Base-by-base conservation (phyloP, 352 stramenopile species). In the Phytophthora litchii region DNA sequence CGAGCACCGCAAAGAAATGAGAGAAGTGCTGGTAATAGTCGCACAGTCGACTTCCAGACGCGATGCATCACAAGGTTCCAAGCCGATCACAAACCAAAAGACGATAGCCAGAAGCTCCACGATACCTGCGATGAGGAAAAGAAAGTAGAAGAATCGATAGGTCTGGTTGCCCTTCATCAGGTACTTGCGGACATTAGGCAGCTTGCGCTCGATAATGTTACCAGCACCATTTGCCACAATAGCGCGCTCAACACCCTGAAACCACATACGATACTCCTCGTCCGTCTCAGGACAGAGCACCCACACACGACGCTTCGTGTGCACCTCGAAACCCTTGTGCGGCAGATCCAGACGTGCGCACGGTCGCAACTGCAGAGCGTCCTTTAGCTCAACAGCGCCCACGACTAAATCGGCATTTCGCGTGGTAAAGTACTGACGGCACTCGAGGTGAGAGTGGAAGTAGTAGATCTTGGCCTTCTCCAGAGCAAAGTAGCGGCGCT, bases 401-500 rank as follows among this genome's bases (percentile, higher is more conserved):
- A 95, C 80, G 0, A 95, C 86, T 4, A 95, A 47, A 37, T 95
- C 86, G 0, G 83, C 57, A 47, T 93, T 95, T 10, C 86, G 83
- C 32, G 83, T 93, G 45, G 80, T 92, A 42, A 95, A 95, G 68
- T 93, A 95, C 67, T 92, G 83, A 4, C 86, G 83, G 59, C 86
- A 95, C 51, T 95, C 86, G 12, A 92, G 45, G 45, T 95, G 83
- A 47, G 72, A 89, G 62, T 93, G 84, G 70, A 95, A 95, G 67
- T 95, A 95, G 72, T 88, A 95, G 62, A 95, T 92, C 76, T 93
- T 93, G 67, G 83, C 79, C 60, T 88, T 91, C 57, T 95, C 86
- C 0, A 95, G 65, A 19, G 86, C 77, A 59, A 95, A 95, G 70
- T 94, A 95, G 16, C 86, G 86, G 19, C 82, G 80, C 57, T 92